phyloP scores from a whole-genome alignment of 23 red algal species.

The Chondrus crispus region DNA sequence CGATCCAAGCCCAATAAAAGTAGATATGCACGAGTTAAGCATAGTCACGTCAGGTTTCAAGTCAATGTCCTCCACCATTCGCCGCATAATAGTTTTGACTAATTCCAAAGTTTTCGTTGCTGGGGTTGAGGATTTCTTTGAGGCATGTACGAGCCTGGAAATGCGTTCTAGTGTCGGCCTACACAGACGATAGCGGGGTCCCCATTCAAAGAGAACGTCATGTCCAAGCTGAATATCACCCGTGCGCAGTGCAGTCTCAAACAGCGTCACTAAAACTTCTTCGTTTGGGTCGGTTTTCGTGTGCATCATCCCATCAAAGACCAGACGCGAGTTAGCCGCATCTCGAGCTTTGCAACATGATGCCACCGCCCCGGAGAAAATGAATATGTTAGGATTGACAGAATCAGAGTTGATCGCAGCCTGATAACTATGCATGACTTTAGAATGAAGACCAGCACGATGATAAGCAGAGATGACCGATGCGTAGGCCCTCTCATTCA shows the following conservation, averaged over 20 bases:
- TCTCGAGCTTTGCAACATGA: slow-evolving; percentile 38
- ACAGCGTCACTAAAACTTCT: neutral
- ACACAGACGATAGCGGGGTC: neutral
- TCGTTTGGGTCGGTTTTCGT: neutral
- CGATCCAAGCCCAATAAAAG: neutral
- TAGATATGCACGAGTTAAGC: slow-evolving; percentile 23
- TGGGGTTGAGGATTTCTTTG: neutral
- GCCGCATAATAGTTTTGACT: neutral
- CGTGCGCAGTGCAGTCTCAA: slow-evolving; percentile 28
- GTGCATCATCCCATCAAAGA: neutral
- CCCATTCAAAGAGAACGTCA: slow-evolving; percentile 21
- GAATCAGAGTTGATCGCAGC: neutral
- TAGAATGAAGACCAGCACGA: slow-evolving; percentile 14
- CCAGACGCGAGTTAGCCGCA: neutral
- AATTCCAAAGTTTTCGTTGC: neutral
- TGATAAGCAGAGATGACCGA: slow-evolving; percentile 41
- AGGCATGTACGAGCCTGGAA: neutral
- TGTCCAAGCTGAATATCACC: slow-evolving; percentile 8
- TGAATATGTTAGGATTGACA: slow-evolving; percentile 36
- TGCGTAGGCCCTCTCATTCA: slow-evolving; percentile 51
- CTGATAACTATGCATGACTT: slow-evolving; percentile 29
- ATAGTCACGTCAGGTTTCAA: neutral
- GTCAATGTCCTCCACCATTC: neutral
- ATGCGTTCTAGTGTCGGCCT: neutral
- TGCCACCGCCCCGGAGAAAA: slow-evolving; percentile 31